Conservation (phyloP, 768 basidiomycete genomes). For the Sistotremastrum suecicum region DNA sequence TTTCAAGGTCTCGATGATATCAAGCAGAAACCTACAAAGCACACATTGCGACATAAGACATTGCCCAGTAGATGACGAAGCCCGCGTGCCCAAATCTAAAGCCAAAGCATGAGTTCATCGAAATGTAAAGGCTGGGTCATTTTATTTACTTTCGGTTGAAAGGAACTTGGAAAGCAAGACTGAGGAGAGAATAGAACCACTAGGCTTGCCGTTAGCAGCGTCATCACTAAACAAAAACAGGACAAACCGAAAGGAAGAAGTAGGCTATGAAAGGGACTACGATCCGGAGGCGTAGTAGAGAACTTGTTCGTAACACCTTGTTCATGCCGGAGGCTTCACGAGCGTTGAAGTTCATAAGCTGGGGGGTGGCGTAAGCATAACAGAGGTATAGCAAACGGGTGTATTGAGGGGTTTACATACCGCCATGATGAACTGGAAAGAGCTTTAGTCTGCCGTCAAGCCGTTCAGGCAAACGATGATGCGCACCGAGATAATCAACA, state of each 20-base stretch:
- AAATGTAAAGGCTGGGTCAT: background rate
- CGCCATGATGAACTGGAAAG: constrained; percentile 5
- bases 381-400: constrained; percentile 1
- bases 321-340: constrained; percentile 24
- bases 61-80: constrained; percentile 56
- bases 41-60: constrained; percentile 43
- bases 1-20: background rate
- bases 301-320: constrained; percentile 21
- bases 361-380: background rate
- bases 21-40: constrained; percentile 28
- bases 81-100: constrained; percentile 34
- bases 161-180: constrained; percentile 44
- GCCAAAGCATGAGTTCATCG: background rate
- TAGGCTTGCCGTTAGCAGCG: constrained; percentile 15
- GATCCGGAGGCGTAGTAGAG: constrained; percentile 27
- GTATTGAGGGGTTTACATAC: background rate
- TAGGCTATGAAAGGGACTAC: constrained; percentile 25
- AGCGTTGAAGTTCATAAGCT: constrained; percentile 17
- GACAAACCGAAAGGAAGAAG: constrained; percentile 23
- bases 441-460: background rate
- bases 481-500: constrained; percentile 15
- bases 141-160: constrained; percentile 30
- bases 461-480: background rate
- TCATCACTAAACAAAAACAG: constrained; percentile 6
- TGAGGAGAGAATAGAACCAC: constrained; percentile 46